Evolutionary conservation across 495 filamentous ascomycete genomes (phyloP).

Genomic region (Cryomyces minteri): DNA sequence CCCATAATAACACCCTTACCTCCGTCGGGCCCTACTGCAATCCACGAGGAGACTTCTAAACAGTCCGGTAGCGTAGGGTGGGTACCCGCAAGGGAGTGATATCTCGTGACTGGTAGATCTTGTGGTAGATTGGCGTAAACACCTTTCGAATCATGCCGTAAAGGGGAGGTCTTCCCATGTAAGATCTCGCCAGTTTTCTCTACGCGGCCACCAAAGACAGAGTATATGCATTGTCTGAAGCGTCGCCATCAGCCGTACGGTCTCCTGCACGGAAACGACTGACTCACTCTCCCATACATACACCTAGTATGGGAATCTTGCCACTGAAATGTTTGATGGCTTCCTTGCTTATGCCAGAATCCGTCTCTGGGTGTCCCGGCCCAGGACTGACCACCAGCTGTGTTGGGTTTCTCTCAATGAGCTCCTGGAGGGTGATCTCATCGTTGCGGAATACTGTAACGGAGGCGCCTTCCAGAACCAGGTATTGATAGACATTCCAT

Average conservation of each 20-base stretch:
- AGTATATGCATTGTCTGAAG: constrained; percentile 69
- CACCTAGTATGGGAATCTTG: constrained; percentile 89
- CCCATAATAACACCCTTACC: constrained; percentile 85
- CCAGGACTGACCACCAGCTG: constrained; percentile 92
- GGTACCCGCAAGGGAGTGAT: constrained; percentile 91
- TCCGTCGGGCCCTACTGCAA: constrained; percentile 35
- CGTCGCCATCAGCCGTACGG: background rate
- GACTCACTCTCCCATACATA: constrained; percentile 90
- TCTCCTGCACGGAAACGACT: background rate
- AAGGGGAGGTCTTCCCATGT: constrained; percentile 86
- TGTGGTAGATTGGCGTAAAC: constrained; percentile 64
- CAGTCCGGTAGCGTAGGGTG: constrained; percentile 72
- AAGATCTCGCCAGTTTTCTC: constrained; percentile 89
- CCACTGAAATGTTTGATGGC: constrained; percentile 87
- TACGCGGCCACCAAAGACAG: constrained; percentile 78
- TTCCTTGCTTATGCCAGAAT: constrained; percentile 82
- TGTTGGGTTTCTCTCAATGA: constrained; percentile 67
- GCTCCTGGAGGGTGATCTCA: constrained; percentile 65
- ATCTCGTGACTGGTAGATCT: constrained; percentile 73
- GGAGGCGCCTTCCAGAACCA: constrained; percentile 78
- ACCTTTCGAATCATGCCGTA: constrained; percentile 76
- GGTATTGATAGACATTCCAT: constrained; percentile 97
- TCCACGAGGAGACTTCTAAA: constrained; percentile 82
- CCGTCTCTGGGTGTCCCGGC: constrained; percentile 74
- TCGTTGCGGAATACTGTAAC: constrained; percentile 88